These are phyloP conservation scores for Sclerotinia minor DNA, from an alignment of 2,329 filamentous ascomycete genomes.

Conservation along the genomic window DNA sequence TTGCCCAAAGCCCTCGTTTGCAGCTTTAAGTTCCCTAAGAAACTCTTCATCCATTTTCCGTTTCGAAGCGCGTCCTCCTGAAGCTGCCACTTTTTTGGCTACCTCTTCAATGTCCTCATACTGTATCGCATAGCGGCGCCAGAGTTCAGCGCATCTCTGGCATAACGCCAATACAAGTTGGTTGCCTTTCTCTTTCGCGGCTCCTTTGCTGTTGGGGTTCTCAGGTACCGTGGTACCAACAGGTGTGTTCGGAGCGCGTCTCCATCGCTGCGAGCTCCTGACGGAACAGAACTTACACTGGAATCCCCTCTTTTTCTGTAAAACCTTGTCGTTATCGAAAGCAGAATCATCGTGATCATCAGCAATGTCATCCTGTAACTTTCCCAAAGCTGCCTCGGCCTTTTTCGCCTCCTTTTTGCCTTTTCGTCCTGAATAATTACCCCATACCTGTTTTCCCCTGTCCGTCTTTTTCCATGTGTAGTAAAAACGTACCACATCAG, in stretches of 20 bases:
- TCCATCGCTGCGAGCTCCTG: conserved; percentile 82
- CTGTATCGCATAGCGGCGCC: conserved; percentile 93
- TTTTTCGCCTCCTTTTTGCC: conserved; percentile 84
- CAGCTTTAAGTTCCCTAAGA: conserved; percentile 67
- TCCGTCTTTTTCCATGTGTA: conserved; percentile 98
- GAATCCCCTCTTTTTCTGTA: conserved; percentile 76
- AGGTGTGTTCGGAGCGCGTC: conserved; percentile 77
- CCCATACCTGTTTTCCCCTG: conserved; percentile 85
- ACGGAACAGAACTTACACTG: conserved; percentile 91
- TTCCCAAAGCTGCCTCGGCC: conserved; percentile 67
- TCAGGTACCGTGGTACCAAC: conserved; percentile 68
- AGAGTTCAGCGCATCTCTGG: conserved; percentile 84
- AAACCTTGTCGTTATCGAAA: conserved; percentile 83
- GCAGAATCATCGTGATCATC: conserved; percentile 93
- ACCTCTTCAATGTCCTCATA: conserved; percentile 95
- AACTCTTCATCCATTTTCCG: conserved; percentile 90
- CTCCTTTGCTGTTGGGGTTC: conserved; percentile 62
- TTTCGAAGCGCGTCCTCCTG: conserved; percentile 81
- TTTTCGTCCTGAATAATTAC: conserved; percentile 81
- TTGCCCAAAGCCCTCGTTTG: conserved; percentile 59
- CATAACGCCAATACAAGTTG: conserved; percentile 82
- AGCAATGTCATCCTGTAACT: conserved; percentile 87
- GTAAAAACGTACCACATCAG: conserved; percentile 86
- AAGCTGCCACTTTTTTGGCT: conserved; percentile 78
- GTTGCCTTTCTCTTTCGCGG: conserved; percentile 70